Conservation (phyloP, 176 grass and related monocot genomes). For the Carex pumila region DNA sequence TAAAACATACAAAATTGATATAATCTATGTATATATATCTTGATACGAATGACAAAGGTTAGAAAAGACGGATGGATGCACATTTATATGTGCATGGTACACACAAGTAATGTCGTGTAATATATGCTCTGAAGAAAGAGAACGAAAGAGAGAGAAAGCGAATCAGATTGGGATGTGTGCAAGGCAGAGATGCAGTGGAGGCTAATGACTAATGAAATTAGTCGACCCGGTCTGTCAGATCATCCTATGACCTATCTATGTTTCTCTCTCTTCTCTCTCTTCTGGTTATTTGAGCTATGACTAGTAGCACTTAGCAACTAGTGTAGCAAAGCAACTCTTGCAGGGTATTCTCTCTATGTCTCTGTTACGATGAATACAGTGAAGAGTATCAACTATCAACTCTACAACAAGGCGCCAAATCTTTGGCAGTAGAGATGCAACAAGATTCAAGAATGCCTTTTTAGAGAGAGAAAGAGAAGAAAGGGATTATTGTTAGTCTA, state of each 20-base stretch:
- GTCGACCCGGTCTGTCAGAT: neutral
- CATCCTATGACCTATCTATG: neutral
- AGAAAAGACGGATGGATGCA: constrained; percentile 14
- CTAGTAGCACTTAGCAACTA: neutral
- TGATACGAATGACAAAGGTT: neutral
- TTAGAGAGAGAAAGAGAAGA: constrained; percentile 12
- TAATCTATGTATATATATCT: neutral
- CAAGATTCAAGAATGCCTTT: constrained; percentile 7
- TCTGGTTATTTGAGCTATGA: constrained; percentile 7
- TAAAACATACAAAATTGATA: neutral
- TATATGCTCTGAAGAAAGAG: neutral
- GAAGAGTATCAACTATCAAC: constrained; percentile 28
- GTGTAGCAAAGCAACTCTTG: neutral
- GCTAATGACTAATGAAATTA: constrained; percentile 3
- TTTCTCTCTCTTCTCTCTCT: neutral
- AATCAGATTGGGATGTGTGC: constrained; percentile 21
- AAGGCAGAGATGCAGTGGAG: neutral
- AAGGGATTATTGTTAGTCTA: constrained; percentile 19
- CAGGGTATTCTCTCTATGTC: neutral
- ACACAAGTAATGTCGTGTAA: constrained; percentile 8
- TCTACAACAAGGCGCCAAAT: constrained; percentile 18
- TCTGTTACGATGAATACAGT: constrained; percentile 12
- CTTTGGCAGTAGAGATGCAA: constrained; percentile 22
- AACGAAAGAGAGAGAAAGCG: neutral
- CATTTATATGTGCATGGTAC: constrained; percentile 25